phyloP scores from a whole-genome alignment of 306 rosid species.

The Vachellia pachyceras region DNA sequence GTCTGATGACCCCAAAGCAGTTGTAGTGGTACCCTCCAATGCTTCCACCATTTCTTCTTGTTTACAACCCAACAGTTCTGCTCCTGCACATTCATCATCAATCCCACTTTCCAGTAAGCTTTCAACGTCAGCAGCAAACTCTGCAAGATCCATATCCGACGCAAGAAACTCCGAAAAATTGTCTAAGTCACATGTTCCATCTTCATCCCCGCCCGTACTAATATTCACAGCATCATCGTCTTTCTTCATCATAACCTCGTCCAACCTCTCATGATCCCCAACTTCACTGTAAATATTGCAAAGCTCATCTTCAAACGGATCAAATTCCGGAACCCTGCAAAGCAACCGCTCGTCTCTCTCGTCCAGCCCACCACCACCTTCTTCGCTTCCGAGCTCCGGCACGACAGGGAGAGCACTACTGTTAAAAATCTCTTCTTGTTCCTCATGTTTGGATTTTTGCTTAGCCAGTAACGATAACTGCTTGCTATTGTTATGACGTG shows the following conservation, averaged over 20 bases:
- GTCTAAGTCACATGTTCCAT: constrained; percentile 40
- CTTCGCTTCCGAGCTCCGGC: constrained; percentile 80
- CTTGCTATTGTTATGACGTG: constrained; percentile 54
- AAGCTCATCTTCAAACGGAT: constrained; percentile 56
- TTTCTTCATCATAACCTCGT: constrained; percentile 20
- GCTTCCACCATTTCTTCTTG: constrained; percentile 37
- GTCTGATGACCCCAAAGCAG: not conserved
- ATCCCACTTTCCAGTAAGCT: constrained; percentile 56
- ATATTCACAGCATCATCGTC: not conserved
- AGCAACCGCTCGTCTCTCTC: constrained; percentile 57
- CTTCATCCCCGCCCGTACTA: not conserved
- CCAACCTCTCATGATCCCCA: constrained; percentile 28
- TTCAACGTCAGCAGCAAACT: constrained; percentile 87
- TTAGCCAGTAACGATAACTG: too few relatives aligned
- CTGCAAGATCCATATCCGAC: constrained; percentile 77
- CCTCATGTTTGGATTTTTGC: constrained; percentile 40
- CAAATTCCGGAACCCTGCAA: constrained; percentile 73
- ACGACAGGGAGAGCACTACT: constrained; percentile 61
- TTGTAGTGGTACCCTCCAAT: not conserved
- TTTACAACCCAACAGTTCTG: constrained; percentile 36
- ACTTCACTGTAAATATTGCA: constrained; percentile 43
- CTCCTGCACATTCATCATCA: constrained; percentile 29
- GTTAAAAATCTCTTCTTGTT: constrained; percentile 36
- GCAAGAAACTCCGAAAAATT: constrained; percentile 60
- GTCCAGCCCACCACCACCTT: constrained; percentile 18